Conservation (phyloP, 306 rosid genomes). For the Corylus heterophylla region DNA sequence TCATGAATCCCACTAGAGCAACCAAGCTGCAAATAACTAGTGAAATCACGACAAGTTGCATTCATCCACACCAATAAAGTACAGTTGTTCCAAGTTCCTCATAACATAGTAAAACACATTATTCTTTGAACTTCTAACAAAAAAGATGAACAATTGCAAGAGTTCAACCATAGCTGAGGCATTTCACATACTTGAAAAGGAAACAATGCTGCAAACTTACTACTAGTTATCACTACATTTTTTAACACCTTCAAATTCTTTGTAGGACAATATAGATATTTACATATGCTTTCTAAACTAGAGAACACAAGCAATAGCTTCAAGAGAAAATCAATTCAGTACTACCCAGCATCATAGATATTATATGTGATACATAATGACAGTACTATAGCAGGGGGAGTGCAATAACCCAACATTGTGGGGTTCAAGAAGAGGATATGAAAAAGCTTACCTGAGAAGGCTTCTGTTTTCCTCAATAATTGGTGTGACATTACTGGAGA, state of each 20-base stretch:
- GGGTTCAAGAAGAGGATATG: not conserved
- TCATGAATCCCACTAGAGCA: not conserved
- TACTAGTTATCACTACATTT: not conserved
- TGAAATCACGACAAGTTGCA: not conserved
- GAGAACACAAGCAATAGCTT: not conserved
- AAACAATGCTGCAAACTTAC: not conserved
- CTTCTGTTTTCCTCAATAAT: slow-evolving; percentile 69
- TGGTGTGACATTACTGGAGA: slow-evolving; percentile 60
- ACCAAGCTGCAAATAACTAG: not conserved
- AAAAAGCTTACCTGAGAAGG: slow-evolving; percentile 57
- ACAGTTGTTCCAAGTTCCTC: not conserved
- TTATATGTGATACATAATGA: not conserved
- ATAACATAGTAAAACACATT: not conserved
- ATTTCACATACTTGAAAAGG: not conserved
- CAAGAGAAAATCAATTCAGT: not conserved
- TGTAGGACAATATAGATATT: not conserved
- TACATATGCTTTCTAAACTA: not conserved
- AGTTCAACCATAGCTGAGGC: not conserved
- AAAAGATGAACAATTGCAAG: not conserved
- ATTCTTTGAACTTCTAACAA: not conserved
- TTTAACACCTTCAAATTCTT: not conserved
- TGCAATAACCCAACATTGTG: slow-evolving; percentile 12
- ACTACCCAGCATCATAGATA: not conserved
- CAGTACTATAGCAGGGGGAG: not conserved
- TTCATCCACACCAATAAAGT: not conserved